Evolutionary conservation across 805 yeast genomes (phyloP).

Genomic region (Clavispora carvajalis): DNA sequence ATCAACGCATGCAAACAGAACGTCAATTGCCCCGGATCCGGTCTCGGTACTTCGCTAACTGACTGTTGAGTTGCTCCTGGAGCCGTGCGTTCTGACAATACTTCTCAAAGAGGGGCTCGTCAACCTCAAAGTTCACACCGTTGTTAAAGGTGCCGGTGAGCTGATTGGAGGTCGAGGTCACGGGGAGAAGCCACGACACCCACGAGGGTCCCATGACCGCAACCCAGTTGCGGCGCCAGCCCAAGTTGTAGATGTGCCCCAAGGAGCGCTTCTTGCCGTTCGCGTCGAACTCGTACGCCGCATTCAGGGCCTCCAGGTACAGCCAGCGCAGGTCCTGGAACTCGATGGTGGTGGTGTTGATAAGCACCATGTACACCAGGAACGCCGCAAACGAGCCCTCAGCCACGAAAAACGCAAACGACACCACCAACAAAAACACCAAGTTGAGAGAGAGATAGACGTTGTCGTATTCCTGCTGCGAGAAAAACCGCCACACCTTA

Average conservation of each 20-base stretch:
- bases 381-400: slow-evolving; percentile 47
- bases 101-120: slow-evolving; percentile 37
- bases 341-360: slow-evolving; percentile 80
- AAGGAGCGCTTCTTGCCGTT: slow-evolving; percentile 36
- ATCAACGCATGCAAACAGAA: no score
- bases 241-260: slow-evolving; percentile 77
- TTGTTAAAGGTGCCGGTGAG: slow-evolving; percentile 19
- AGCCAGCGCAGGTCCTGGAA: slow-evolving; percentile 51
- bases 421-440: slow-evolving; percentile 55
- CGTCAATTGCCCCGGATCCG: slow-evolving; percentile 12
- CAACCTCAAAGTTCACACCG: slow-evolving; percentile 51
- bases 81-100: slow-evolving; percentile 37
- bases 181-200: slow-evolving; percentile 71
- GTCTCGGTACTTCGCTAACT: slow-evolving; percentile 23
- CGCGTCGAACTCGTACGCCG: slow-evolving; percentile 32
- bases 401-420: slow-evolving; percentile 49
- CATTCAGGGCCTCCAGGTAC: slow-evolving; percentile 29
- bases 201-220: slow-evolving; percentile 67
- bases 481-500: slow-evolving; percentile 47
- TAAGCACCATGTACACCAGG: slow-evolving; percentile 51
- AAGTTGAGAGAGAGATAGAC: slow-evolving; percentile 49
- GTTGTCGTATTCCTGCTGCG: slow-evolving; percentile 29
- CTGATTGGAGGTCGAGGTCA: slow-evolving; percentile 16
- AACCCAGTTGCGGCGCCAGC: slow-evolving; percentile 55
- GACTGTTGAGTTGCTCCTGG: slow-evolving; percentile 42